phyloP scores from a whole-genome alignment of 2,329 filamentous ascomycete species.

The Alternaria incomplexa region DNA sequence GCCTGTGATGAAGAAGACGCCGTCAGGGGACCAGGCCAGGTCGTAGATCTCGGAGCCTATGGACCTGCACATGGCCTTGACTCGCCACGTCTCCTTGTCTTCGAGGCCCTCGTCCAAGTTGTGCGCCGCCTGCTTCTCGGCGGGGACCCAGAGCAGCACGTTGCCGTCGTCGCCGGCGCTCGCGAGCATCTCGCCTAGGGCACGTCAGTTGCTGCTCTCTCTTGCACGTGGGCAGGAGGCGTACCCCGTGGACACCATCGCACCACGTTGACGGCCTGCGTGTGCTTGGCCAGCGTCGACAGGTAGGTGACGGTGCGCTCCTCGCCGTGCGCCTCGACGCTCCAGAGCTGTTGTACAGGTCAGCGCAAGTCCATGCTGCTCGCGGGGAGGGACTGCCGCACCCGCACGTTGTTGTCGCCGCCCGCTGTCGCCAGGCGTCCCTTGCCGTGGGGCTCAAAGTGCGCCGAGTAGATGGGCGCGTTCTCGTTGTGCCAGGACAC shows the following conservation, averaged over 20 bases:
- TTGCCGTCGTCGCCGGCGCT: conserved; percentile 98
- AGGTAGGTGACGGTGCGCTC: conserved; percentile 91
- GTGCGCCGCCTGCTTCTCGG: conserved; percentile 71
- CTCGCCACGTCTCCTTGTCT: conserved; percentile 95
- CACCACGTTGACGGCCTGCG: conserved; percentile 97
- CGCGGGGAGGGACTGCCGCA: conserved; percentile 54
- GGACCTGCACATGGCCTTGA: conserved; percentile 97
- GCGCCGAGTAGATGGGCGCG: conserved; percentile 93
- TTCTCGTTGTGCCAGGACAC: conserved; percentile 99
- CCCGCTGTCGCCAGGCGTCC: conserved; percentile 91
- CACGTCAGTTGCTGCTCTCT: conserved; percentile 21
- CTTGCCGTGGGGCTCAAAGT: conserved; percentile 93
- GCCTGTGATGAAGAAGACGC: conserved; percentile 92
- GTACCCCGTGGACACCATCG: conserved; percentile 92
- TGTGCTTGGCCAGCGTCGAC: conserved; percentile 89
- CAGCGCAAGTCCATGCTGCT: conserved; percentile 33
- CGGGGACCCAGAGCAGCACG: conserved; percentile 93
- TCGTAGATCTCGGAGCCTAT: conserved; percentile 97
- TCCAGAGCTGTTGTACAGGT: conserved; percentile 75
- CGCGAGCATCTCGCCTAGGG: conserved; percentile 83
- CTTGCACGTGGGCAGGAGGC: conserved; percentile 4
- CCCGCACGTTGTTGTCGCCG: conserved; percentile 94
- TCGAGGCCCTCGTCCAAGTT: conserved; percentile 87
- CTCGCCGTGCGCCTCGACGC: conserved; percentile 81
- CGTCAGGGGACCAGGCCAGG: conserved; percentile 98